phyloP scores from a whole-genome alignment of 257 asterid genomes.

The Nicotiana sylvestris region DNA sequence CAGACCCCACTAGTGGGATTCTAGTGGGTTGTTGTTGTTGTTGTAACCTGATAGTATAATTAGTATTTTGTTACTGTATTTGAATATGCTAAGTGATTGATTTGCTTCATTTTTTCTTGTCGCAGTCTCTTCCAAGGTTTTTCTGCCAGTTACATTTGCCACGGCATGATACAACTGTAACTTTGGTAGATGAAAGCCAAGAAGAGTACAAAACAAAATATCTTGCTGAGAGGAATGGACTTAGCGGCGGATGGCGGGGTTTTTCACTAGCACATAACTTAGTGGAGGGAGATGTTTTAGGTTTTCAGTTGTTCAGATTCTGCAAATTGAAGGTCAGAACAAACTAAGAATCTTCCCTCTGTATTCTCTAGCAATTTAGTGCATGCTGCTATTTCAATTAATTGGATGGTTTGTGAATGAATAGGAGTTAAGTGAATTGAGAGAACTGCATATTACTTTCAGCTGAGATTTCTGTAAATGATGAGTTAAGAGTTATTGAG shows the following conservation, averaged over 20 bases:
- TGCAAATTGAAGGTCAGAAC: slow-evolving; percentile 22
- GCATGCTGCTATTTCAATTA: neutral
- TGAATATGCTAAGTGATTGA: neutral
- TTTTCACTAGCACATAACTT: slow-evolving; percentile 43
- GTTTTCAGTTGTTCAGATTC: slow-evolving; percentile 33
- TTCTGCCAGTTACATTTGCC: slow-evolving; percentile 46
- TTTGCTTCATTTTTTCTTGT: neutral
- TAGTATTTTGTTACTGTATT: neutral
- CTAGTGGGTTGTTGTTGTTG: no score
- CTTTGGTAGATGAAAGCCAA: slow-evolving; percentile 39
- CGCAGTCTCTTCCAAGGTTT: slow-evolving; percentile 40
- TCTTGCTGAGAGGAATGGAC: slow-evolving; percentile 42
- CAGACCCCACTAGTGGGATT: no score
- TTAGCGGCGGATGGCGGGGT: slow-evolving; percentile 60
- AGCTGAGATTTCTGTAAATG: no score
- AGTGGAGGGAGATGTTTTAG: slow-evolving; percentile 50
- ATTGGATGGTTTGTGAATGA: neutral
- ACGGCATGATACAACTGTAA: slow-evolving; percentile 28
- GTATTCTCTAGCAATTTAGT: neutral
- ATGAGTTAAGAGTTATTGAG: neutral
- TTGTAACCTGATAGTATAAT: no score
- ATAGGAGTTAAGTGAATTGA: neutral
- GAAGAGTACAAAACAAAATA: slow-evolving; percentile 31
- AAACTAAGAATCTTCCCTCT: neutral
- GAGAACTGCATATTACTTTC: no score